Percentiles rank a stretch among this genome's conserved stretches.
Conservation (phyloP, 2,329 filamentous ascomycete species). For the Ceratocystiopsis sp. region DNA sequence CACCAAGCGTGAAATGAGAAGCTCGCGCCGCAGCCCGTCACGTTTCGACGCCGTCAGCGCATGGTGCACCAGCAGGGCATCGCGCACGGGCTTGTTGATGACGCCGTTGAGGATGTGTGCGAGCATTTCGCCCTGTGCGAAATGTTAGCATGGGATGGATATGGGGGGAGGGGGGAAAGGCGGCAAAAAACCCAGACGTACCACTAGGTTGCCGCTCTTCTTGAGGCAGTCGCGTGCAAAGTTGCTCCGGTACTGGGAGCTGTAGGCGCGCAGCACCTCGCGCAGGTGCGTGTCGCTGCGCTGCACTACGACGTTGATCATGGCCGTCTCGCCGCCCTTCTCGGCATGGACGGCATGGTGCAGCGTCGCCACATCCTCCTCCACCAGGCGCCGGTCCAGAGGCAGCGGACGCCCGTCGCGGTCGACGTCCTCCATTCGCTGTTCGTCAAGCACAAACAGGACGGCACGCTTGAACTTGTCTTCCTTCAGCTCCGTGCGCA, state of each 20-base stretch:
- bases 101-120: conserved; percentile 92
- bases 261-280: conserved; percentile 64
- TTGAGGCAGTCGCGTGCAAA: conserved; percentile 76
- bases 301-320: conserved; percentile 70
- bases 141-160: background rate
- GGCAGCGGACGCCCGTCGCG: conserved; percentile 39
- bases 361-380: conserved; percentile 57
- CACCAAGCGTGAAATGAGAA: conserved; percentile 76
- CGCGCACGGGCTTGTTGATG: conserved; percentile 87
- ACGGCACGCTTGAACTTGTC: conserved; percentile 93
- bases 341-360: conserved; percentile 51
- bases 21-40: conserved; percentile 60
- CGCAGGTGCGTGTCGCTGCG: conserved; percentile 68
- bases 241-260: conserved; percentile 54
- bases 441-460: conserved; percentile 64
- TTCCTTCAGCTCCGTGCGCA: conserved; percentile 82
- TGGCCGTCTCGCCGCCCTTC: conserved; percentile 70
- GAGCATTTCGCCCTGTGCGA: conserved; percentile 66
- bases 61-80: conserved; percentile 80
- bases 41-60: conserved; percentile 59
- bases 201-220: conserved; percentile 83
- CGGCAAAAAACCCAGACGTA: conserved; percentile 32
- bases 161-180: background rate
- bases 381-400: conserved; percentile 42
- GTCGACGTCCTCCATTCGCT: conserved; percentile 67